Percentiles rank a stretch among this genome's conserved stretches.
Evolutionary conservation across 768 basidiomycete species (phyloP).

Genomic region (Tricholoma sp.): DNA sequence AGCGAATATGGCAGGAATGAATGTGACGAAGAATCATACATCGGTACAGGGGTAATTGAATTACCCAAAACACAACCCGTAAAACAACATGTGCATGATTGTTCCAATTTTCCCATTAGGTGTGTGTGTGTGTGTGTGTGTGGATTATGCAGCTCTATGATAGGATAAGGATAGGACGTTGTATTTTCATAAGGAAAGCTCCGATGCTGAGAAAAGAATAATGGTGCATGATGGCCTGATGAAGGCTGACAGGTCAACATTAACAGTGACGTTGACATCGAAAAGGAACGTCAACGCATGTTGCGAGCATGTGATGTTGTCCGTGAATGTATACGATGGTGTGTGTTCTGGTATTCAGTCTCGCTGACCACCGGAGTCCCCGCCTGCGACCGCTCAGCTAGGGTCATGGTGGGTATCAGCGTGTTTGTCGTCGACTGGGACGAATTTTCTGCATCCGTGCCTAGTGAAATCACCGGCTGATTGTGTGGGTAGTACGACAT

Average conservation of each 20-base stretch:
- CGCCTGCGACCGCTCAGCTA: slow-evolving; percentile 44
- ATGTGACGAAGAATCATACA: neutral
- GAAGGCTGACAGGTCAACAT: slow-evolving; percentile 4
- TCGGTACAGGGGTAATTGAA: neutral
- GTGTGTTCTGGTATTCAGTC: slow-evolving; percentile 23
- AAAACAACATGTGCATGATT: neutral
- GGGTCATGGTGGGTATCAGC: slow-evolving; percentile 39
- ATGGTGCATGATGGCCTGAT: neutral
- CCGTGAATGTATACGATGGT: slow-evolving; percentile 12
- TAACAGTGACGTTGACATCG: neutral
- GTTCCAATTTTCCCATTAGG: neutral
- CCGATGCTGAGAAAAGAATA: neutral
- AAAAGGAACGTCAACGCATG: neutral
- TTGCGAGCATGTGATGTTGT: neutral
- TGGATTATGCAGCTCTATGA: slow-evolving; percentile 1
- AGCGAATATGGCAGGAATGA: neutral
- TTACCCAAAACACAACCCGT: neutral
- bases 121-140: neutral
- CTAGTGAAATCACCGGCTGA: slow-evolving; percentile 47
- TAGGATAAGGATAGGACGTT: neutral
- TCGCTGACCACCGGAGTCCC: slow-evolving; percentile 35
- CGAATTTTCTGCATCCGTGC: slow-evolving; percentile 34
- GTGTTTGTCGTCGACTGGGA: slow-evolving; percentile 39
- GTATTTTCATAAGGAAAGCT: neutral
- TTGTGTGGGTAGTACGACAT: slow-evolving; percentile 88